Conservation (phyloP, 108 stramenopile species). For the Cyclotella sp. region DNA sequence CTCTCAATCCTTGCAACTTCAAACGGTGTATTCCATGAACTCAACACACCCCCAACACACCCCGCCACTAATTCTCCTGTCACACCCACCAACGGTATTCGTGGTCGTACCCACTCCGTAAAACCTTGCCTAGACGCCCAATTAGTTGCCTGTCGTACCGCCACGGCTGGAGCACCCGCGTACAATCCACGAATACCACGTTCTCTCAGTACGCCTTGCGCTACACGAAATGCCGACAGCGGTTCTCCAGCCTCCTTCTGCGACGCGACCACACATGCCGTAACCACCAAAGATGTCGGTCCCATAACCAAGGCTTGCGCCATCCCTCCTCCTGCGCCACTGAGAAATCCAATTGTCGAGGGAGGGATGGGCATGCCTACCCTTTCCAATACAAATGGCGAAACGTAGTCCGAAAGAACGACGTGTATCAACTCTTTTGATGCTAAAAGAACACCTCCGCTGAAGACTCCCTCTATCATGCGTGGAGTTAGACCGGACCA, state of each 20-base stretch:
- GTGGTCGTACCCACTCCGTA: slow-evolving; percentile 33
- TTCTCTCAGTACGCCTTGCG: slow-evolving; percentile 11
- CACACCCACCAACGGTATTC: slow-evolving; percentile 29
- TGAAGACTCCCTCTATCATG: slow-evolving; percentile 41
- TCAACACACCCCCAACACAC: slow-evolving; percentile 33
- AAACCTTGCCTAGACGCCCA: slow-evolving; percentile 47
- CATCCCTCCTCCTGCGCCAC: slow-evolving; percentile 40
- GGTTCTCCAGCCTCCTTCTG: slow-evolving; percentile 8
- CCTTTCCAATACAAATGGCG: slow-evolving; percentile 24
- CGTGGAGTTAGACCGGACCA: slow-evolving; percentile 40
- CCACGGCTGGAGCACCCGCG: slow-evolving; percentile 38
- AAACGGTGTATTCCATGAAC: slow-evolving; percentile 48
- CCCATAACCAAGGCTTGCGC: slow-evolving; percentile 39
- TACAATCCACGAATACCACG: slow-evolving; percentile 32
- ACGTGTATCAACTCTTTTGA: slow-evolving; percentile 35
- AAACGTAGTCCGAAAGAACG: slow-evolving; percentile 31
- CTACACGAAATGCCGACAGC: slow-evolving; percentile 29
- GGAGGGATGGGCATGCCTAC: slow-evolving; percentile 22
- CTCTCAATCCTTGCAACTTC: slow-evolving; percentile 41
- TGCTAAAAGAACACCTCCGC: slow-evolving; percentile 30
- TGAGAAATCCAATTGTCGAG: slow-evolving; percentile 28
- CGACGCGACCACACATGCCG: slow-evolving; percentile 36
- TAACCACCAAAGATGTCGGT: slow-evolving; percentile 38
- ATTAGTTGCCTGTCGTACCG: slow-evolving; percentile 37
- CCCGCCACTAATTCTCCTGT: slow-evolving; percentile 35